A percentile compares a stretch with the other conserved stretches of the same genome.
These are phyloP conservation scores for Alternaria novae-zelandiae DNA, from an alignment of 2,329 filamentous ascomycete species.

Conservation along the genomic window DNA sequence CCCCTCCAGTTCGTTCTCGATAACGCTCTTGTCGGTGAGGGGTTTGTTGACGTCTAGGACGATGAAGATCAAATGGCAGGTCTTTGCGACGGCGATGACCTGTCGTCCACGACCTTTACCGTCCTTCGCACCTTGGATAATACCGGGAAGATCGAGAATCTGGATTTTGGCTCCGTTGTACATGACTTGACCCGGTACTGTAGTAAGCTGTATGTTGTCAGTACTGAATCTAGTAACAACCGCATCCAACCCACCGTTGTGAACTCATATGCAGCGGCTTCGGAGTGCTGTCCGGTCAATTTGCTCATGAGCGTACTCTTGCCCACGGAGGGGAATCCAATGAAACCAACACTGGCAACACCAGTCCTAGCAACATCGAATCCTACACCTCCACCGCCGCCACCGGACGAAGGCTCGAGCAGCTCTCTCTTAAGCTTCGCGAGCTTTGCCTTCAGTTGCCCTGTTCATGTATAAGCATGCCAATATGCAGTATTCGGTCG, in stretches of 20 bases:
- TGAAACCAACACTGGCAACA: slow-evolving; percentile 96
- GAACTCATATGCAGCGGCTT: slow-evolving; percentile 97
- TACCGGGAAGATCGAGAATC: slow-evolving; percentile 97
- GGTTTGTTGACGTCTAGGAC: slow-evolving; percentile 99
- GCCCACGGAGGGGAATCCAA: slow-evolving; percentile 96
- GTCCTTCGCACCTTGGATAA: slow-evolving; percentile 98
- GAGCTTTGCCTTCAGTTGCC: slow-evolving; percentile 95
- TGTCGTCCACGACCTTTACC: slow-evolving; percentile 96
- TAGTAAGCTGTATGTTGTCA: slow-evolving; percentile 67
- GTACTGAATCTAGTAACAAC: neutral
- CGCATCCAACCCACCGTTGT: slow-evolving; percentile 65
- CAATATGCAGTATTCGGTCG: slow-evolving; percentile 3
- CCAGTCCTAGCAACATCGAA: slow-evolving; percentile 98
- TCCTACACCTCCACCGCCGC: slow-evolving; percentile 83
- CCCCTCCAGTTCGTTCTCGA: slow-evolving; percentile 92
- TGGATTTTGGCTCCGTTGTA: slow-evolving; percentile 98
- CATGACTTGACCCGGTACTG: slow-evolving; percentile 91
- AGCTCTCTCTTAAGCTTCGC: slow-evolving; percentile 97
- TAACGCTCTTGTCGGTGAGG: slow-evolving; percentile 93
- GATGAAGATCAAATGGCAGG: slow-evolving; percentile 98
- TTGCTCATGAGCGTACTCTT: slow-evolving; percentile 98
- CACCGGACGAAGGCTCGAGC: slow-evolving; percentile 80
- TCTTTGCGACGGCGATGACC: slow-evolving; percentile 98
- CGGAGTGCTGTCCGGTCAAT: slow-evolving; percentile 94
- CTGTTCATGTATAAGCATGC: slow-evolving; percentile 48